phyloP scores from a whole-genome alignment of 768 basidiomycete species.

The Antrodiella citrinella region DNA sequence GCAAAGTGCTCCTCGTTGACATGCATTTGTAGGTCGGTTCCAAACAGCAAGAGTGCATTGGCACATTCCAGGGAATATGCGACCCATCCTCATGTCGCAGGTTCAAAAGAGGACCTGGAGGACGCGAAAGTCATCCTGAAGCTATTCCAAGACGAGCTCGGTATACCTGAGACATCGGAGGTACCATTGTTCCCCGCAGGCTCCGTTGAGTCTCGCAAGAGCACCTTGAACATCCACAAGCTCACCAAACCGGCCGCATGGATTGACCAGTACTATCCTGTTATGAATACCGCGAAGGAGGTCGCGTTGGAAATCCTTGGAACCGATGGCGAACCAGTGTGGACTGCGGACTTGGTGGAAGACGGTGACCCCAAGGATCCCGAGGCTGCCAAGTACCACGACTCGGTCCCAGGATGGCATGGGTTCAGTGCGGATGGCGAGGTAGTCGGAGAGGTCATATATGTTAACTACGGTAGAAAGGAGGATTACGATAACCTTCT shows the following conservation, averaged over 20 bases:
- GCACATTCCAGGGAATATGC: slow-evolving; percentile 51
- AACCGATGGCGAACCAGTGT: slow-evolving; percentile 41
- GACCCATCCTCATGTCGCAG: slow-evolving; percentile 66
- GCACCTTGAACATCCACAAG: slow-evolving; percentile 46
- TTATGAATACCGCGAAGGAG: slow-evolving; percentile 72
- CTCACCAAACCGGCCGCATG: slow-evolving; percentile 54
- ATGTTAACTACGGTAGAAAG: slow-evolving; percentile 74
- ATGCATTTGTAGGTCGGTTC: slow-evolving; percentile 36
- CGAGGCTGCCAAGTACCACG: slow-evolving; percentile 58
- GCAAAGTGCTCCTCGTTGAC: neutral
- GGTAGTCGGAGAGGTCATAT: slow-evolving; percentile 61
- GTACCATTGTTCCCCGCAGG: slow-evolving; percentile 69
- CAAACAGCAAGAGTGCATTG: slow-evolving; percentile 48
- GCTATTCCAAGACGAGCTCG: slow-evolving; percentile 60
- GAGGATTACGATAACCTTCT: slow-evolving; percentile 65
- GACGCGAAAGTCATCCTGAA: slow-evolving; percentile 60
- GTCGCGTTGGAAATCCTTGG: slow-evolving; percentile 55
- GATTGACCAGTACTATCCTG: slow-evolving; percentile 85
- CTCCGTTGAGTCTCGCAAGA: slow-evolving; percentile 52
- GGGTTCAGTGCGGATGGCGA: slow-evolving; percentile 74
- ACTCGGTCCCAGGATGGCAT: slow-evolving; percentile 74
- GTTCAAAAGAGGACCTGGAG: slow-evolving; percentile 43
- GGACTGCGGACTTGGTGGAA: slow-evolving; percentile 71
- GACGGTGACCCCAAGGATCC: slow-evolving; percentile 67
- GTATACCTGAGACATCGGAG: slow-evolving; percentile 32